A percentile compares a stretch with the other conserved stretches of the same genome.
These are phyloP conservation scores for Colletotrichum godetiae DNA, from an alignment of 2,329 filamentous ascomycete genomes.

Conservation along the genomic window DNA sequence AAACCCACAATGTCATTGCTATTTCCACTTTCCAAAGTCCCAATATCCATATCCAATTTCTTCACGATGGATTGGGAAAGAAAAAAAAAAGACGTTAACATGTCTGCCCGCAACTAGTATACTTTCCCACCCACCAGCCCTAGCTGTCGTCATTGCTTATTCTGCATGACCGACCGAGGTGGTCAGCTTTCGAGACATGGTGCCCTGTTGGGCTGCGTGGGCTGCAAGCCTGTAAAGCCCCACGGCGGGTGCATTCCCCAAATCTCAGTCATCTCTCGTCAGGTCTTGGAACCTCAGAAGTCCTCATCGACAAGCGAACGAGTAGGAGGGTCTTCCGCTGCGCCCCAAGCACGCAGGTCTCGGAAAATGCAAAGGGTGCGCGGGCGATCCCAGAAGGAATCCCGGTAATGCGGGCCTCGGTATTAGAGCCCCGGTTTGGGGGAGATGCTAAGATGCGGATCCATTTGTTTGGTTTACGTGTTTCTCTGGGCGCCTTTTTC, in stretches of 20 bases:
- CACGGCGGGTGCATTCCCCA: background rate
- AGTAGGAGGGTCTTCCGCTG: conserved; percentile 21
- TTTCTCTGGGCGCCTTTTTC: background rate
- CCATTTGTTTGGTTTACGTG: conserved; percentile 5
- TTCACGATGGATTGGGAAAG: background rate
- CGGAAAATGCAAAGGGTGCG: conserved; percentile 24
- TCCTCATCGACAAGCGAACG: conserved; percentile 16
- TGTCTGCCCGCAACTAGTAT: background rate
- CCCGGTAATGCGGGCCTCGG: conserved; percentile 32
- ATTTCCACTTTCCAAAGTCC: background rate
- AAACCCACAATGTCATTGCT: background rate
- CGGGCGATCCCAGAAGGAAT: conserved; percentile 19
- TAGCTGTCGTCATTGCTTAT: conserved; percentile 25
- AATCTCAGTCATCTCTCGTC: background rate
- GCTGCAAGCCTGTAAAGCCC: background rate
- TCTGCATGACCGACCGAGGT: conserved; percentile 21
- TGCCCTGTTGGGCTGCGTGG: background rate
- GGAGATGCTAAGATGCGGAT: background rate
- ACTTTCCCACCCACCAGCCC: background rate
- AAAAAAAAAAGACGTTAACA: background rate
- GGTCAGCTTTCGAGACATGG: conserved; percentile 11
- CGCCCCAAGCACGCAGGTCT: conserved; percentile 27
- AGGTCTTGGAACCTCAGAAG: background rate
- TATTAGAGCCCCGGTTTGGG: conserved; percentile 12
- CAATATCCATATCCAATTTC: background rate